Evolutionary conservation across 306 rosid species (phyloP).

Genomic region (Dryas alaskensis): DNA sequence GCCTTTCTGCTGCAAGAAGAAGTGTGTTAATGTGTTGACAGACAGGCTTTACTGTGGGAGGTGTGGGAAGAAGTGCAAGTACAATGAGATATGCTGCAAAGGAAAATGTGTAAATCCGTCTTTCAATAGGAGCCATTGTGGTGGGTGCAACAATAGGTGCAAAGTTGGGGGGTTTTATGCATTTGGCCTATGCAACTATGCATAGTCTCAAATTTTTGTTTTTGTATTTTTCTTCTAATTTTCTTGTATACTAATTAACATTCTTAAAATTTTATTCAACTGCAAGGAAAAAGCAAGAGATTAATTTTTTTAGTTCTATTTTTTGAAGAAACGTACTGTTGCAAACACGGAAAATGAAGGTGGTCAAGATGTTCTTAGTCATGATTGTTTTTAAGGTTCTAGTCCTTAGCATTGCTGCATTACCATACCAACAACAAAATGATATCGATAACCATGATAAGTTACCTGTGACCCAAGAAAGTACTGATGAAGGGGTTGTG

Average conservation of each 20-base stretch:
- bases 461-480: too few species aligned
- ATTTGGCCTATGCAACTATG: conserved; percentile 31
- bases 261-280: conserved; percentile 7
- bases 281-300: neutral
- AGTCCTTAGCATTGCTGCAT: too few species aligned
- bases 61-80: conserved; percentile 32
- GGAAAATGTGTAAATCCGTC: conserved; percentile 36
- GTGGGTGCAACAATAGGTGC: conserved; percentile 32
- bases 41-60: conserved; percentile 26
- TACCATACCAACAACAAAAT: too few species aligned
- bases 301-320: neutral
- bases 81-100: conserved; percentile 29
- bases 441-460: too few species aligned
- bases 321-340: neutral
- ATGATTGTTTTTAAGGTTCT: too few species aligned
- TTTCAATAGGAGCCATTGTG: conserved; percentile 27
- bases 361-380: too few species aligned
- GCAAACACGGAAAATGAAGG: too few species aligned
- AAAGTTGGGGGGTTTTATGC: conserved; percentile 23
- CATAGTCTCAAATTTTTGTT: neutral
- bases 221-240: neutral
- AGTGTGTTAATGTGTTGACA: conserved; percentile 24
- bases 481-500: too few species aligned
- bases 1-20: conserved; percentile 36
- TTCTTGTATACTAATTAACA: neutral